Conservation (phyloP, 2,329 filamentous ascomycete species). For the Ophiocordyceps camponoti-saundersi region DNA sequence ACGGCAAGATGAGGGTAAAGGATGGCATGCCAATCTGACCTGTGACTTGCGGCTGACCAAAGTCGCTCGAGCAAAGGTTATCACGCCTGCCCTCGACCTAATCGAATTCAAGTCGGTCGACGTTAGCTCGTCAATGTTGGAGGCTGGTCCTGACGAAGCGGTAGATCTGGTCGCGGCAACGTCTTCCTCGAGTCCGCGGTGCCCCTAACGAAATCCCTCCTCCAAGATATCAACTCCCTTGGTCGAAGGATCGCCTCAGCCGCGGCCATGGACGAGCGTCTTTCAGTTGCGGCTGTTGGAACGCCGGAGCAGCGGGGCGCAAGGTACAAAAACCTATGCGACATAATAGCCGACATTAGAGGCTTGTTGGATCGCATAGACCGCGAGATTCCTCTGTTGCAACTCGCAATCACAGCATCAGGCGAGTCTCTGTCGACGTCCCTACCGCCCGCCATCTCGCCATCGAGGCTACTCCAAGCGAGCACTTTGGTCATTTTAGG, state of each 20-base stretch:
- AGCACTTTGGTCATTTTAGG: conserved; percentile 80
- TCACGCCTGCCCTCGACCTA: conserved; percentile 81
- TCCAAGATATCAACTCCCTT: conserved; percentile 67
- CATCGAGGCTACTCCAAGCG: conserved; percentile 77
- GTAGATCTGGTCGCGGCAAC: conserved; percentile 35
- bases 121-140: neutral
- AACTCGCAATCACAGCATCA: conserved; percentile 84
- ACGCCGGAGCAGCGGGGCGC: conserved; percentile 12
- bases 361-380: conserved; percentile 64
- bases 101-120: conserved; percentile 67
- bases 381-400: conserved; percentile 79
- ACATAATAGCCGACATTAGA: conserved; percentile 61
- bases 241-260: conserved; percentile 59
- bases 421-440: conserved; percentile 72
- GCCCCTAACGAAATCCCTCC: conserved; percentile 63
- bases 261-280: conserved; percentile 41
- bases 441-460: conserved; percentile 69
- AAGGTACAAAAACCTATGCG: conserved; percentile 43
- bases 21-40: neutral
- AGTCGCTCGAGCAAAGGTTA: conserved; percentile 35
- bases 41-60: neutral
- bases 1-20: conserved; percentile 66
- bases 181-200: conserved; percentile 65
- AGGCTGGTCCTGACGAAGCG: neutral
- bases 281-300: conserved; percentile 20